Evolutionary conservation across 2,329 filamentous ascomycete genomes (phyloP).

Genomic region (Scolecobasidium constrictum): DNA sequence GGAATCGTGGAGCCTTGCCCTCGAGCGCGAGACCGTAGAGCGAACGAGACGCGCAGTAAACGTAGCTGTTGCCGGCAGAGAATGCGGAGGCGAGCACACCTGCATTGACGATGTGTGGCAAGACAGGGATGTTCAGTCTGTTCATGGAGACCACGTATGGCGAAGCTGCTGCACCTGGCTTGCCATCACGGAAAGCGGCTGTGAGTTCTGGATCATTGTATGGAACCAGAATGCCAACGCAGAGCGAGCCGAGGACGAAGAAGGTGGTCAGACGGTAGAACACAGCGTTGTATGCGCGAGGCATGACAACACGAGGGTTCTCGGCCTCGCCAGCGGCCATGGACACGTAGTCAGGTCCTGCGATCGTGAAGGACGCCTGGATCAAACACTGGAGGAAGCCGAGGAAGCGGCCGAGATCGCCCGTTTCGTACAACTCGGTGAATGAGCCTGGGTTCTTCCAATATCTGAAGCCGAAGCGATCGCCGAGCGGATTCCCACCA

Average conservation of each 20-base stretch:
- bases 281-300: conserved; percentile 65
- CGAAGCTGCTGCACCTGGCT: conserved; percentile 58
- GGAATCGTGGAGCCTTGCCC: conserved; percentile 41
- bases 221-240: conserved; percentile 61
- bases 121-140: conserved; percentile 47
- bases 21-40: conserved; percentile 43
- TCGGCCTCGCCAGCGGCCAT: conserved; percentile 59
- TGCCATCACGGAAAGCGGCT: conserved; percentile 46
- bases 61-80: conserved; percentile 48
- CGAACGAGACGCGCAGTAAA: conserved; percentile 42
- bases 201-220: conserved; percentile 54
- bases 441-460: conserved; percentile 62
- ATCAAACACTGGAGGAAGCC: conserved; percentile 70
- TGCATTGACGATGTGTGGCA: conserved; percentile 65
- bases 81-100: conserved; percentile 58
- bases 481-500: conserved; percentile 64
- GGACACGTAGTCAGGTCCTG: conserved; percentile 56
- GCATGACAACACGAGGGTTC: conserved; percentile 59
- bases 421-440: conserved; percentile 52
- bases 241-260: conserved; percentile 64
- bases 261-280: conserved; percentile 69
- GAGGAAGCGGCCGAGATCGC: conserved; percentile 58
- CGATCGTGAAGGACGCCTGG: conserved; percentile 56
- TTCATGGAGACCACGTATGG: conserved; percentile 60
- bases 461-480: conserved; percentile 63